Evolutionary conservation across 2,329 filamentous ascomycete genomes (phyloP), one percentile per base, ranked within the genome.

Genomic region (Cordyceps cicadae): DNA sequence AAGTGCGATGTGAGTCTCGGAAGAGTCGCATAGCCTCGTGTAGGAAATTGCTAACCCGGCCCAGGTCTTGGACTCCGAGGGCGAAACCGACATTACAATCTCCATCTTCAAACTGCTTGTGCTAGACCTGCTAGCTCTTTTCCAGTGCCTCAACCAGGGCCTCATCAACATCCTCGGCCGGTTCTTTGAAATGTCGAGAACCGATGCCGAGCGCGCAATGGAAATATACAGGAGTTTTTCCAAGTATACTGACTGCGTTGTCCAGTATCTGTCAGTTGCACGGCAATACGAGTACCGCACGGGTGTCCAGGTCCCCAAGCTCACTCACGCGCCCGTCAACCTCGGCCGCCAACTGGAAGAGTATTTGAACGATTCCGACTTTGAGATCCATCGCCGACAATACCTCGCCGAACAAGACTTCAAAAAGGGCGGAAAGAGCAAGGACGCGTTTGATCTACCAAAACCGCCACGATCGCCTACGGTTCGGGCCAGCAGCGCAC

Each of bases 111-210:
- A 94, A 62, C 79, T 99, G 64, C 79, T 99, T 59, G 95, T 96
- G 21, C 80, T 96, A 68, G 94, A 99, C 73, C 79, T 99, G 43
- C 76, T 99, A 63, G 87, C 90, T 15, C 79, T 99, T 59, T 99
- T 96, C 77, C 92, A 96, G 69, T 90, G 94, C 52, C 88, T 97
- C 76, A 99, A 99, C 70, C 92, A 97, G 75, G 94, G 90, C 54
- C 90, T 96, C 70, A 99, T 99, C 76, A 97, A 96, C 74, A 91
- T 99, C 62, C 79, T 99, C 61, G 91, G 94, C 67, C 90, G 95
- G 74, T 99, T 97, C 74, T 99, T 99, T 69, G 94, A 99, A 76
- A 93, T 99, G 88, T 97, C 94, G 55, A 90, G 90, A 69, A 82
- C 90, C 29, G 94, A 99, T 74, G 95, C 94, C 62, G 91, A 97